Evolutionary conservation across 495 filamentous ascomycete genomes (phyloP).

Genomic region (Lasiosphaeria hispida): DNA sequence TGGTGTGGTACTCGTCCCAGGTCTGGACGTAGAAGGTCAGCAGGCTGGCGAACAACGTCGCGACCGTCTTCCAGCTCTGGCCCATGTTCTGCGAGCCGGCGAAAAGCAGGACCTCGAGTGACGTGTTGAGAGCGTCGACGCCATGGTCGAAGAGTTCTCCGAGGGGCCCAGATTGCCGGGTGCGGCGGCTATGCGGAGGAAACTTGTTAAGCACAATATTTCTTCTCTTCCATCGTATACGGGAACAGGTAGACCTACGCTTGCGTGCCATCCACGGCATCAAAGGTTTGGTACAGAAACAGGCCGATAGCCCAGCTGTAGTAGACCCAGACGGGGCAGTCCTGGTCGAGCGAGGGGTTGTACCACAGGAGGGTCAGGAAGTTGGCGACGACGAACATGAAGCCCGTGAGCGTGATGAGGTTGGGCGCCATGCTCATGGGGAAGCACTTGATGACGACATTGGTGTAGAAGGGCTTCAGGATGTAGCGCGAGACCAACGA

Average conservation of each 20-base stretch:
- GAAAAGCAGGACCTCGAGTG: constrained; percentile 90
- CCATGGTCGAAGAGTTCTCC: constrained; percentile 98
- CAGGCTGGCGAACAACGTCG: constrained; percentile 69
- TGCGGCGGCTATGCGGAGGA: constrained; percentile 63
- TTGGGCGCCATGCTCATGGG: constrained; percentile 91
- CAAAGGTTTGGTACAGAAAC: constrained; percentile 97
- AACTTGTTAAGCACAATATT: constrained; percentile 2
- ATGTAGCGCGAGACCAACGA: constrained; percentile 86
- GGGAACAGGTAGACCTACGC: constrained; percentile 55
- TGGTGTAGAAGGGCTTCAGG: constrained; percentile 95
- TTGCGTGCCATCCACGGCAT: constrained; percentile 93
- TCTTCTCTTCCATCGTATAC: not conserved
- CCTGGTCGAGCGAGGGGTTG: constrained; percentile 87
- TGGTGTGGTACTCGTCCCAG: constrained; percentile 99
- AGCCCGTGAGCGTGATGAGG: constrained; percentile 85
- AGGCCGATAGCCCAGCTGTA: constrained; percentile 83
- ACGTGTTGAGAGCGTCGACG: constrained; percentile 94
- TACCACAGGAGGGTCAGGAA: constrained; percentile 94
- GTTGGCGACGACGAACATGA: constrained; percentile 88
- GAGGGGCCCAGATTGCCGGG: constrained; percentile 85
- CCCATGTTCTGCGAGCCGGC: constrained; percentile 88
- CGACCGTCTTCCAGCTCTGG: constrained; percentile 84
- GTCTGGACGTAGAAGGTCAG: constrained; percentile 97
- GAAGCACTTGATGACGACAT: constrained; percentile 89
- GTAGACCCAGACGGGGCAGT: constrained; percentile 95